Conservation (phyloP, 1,284 basidiomycete species). For the Heterobasidion occidentale region DNA sequence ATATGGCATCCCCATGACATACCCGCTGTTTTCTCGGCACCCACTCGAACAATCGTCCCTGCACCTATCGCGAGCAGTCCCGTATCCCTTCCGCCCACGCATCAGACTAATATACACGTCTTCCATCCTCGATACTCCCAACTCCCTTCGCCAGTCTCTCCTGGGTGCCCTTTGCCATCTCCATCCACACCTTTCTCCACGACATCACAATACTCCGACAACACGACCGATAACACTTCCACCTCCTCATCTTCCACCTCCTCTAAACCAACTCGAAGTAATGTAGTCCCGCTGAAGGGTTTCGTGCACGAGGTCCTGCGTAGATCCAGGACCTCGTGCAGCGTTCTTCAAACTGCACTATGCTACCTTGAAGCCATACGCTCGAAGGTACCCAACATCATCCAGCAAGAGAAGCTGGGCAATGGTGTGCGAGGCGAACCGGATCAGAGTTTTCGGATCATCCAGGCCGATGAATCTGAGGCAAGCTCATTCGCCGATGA, state of each 20-base stretch:
- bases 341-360: constrained; percentile 68
- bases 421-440: constrained; percentile 29
- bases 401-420: constrained; percentile 38
- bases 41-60: constrained; percentile 24
- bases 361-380: constrained; percentile 75
- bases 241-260: constrained; percentile 13
- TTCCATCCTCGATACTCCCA: constrained; percentile 28
- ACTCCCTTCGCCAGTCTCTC: constrained; percentile 33
- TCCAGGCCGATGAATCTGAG: constrained; percentile 33
- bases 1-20: constrained; percentile 72
- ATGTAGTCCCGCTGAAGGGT: constrained; percentile 50
- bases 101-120: constrained; percentile 13
- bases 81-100: constrained; percentile 12
- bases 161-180: constrained; percentile 1
- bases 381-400: constrained; percentile 52
- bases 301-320: constrained; percentile 75
- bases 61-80: constrained; percentile 11
- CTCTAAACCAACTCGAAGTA: constrained; percentile 17
- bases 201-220: constrained; percentile 23
- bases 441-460: constrained; percentile 38
- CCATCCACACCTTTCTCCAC: constrained; percentile 31
- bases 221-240: constrained; percentile 9
- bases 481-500: background rate
- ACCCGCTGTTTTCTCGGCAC: constrained; percentile 48
- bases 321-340: constrained; percentile 68